Base-by-base conservation (phyloP, 1,284 basidiomycete species). In the Puccinia coronata region DNA sequence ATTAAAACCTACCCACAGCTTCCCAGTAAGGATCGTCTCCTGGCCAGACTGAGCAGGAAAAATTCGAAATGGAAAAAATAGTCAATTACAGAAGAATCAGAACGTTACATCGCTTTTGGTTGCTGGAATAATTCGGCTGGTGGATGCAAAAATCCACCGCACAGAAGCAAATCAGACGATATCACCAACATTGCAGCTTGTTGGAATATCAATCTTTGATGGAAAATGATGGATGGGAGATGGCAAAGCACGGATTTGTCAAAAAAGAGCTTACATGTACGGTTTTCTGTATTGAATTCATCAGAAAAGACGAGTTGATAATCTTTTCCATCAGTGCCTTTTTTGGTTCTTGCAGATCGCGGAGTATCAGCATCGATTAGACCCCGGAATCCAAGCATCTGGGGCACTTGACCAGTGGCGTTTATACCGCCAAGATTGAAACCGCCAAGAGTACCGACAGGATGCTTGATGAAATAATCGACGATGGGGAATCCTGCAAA, bases 261-360 rank as follows among this genome's bases (percentile, higher is more conserved):
- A 16, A 47, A 63, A 55, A 55, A 49, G 1, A 74, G 31, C 79
- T 67, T 55, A 81, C 79, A 96, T 0, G 92, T 90, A 49, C 95
- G 90, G 2, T 90, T 92, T 18, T 92, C 91, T 25, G 87, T 87
- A 80, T 96, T 91, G 87, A 97, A 97, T 87, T 96, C 95, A 86
- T 96, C 95, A 71, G 92, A 93, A 85, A 85, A 96, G 2, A 95
- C 91, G 11, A 96, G 88, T 76, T 83, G 83, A 74, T 84, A 84
- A 39, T 83, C 57, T 51, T 70, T 82, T 78, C 84, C 85, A 80
- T 86, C 84, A 34, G 82, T 82, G 14, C 85, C 85, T 12, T 79
- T 83, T 31, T 84, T 83, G 0, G 80, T 84, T 23, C 77, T 65
- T 28, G 80, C 82, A 23, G 39, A 70, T 18, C 20, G 9, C 88